These are phyloP conservation scores for Abrus pulchellus DNA, from an alignment of 306 rosid genomes.

Conservation along the genomic window DNA sequence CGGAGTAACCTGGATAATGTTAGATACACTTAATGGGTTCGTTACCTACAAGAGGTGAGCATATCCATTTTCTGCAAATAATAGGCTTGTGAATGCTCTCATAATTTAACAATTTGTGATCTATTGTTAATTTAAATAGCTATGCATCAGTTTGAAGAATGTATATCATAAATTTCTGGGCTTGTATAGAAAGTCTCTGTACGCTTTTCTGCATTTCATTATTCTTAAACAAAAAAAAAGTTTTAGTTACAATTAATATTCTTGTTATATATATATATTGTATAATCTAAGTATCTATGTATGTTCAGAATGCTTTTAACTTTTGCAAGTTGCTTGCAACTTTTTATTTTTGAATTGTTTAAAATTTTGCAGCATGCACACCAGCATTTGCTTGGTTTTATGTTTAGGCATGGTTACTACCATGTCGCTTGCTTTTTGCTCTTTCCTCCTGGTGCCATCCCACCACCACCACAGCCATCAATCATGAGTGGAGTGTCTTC, in stretches of 20 bases:
- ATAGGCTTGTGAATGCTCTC: conserved; percentile 38
- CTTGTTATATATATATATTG: not conserved
- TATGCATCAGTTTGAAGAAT: conserved; percentile 37
- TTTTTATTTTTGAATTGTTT: conserved; percentile 41
- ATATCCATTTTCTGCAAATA: conserved; percentile 43
- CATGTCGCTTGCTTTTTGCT: conserved; percentile 87
- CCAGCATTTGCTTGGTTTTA: conserved; percentile 89
- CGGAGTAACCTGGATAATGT: conserved; percentile 88
- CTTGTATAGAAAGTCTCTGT: conserved; percentile 11
- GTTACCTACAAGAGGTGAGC: conserved; percentile 89
- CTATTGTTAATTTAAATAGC: conserved; percentile 18
- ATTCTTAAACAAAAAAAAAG: not conserved
- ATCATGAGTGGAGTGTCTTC: conserved; percentile 70
- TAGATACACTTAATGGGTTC: conserved; percentile 85
- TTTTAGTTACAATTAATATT: conserved; percentile 8
- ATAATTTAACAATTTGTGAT: conserved; percentile 14
- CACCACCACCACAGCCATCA: conserved; percentile 80
- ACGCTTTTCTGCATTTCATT: not conserved
- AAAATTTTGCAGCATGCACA: conserved; percentile 82
- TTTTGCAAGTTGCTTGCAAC: conserved; percentile 34
- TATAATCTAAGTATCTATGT: not conserved
- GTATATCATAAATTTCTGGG: too few relatives aligned
- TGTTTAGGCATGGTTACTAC: conserved; percentile 92
- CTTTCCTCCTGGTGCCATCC: conserved; percentile 80
- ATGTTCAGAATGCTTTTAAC: conserved; percentile 15